These are phyloP conservation scores for Massarina eburnea DNA, from an alignment of 2,329 filamentous ascomycete species.

Conservation along the genomic window DNA sequence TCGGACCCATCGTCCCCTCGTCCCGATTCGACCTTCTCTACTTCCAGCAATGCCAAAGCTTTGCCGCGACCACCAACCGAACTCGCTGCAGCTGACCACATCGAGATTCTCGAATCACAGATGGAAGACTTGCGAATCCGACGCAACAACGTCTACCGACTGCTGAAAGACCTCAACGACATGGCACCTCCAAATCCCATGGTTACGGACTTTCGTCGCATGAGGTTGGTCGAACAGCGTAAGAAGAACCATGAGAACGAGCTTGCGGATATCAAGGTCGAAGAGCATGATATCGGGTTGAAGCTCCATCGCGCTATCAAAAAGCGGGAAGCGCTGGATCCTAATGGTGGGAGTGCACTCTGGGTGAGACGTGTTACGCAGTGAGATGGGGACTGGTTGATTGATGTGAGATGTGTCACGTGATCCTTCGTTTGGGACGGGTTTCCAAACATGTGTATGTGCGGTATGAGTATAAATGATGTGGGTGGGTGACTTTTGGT, in stretches of 20 bases:
- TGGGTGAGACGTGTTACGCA: constrained; percentile 45
- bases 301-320: constrained; percentile 44
- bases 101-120: constrained; percentile 42
- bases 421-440: background rate
- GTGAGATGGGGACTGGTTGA: constrained; percentile 4
- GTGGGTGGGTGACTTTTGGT: no score
- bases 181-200: constrained; percentile 42
- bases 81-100: constrained; percentile 37
- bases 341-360: constrained; percentile 34
- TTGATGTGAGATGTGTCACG: background rate
- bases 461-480: background rate
- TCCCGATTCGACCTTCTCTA: constrained; percentile 27
- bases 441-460: background rate
- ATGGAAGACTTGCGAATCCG: constrained; percentile 42
- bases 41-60: constrained; percentile 34
- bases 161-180: constrained; percentile 39
- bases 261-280: constrained; percentile 38
- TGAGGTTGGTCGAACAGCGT: constrained; percentile 35
- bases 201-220: constrained; percentile 38
- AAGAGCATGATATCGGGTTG: constrained; percentile 45
- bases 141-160: constrained; percentile 39
- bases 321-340: constrained; percentile 43
- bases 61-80: constrained; percentile 42
- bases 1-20: constrained; percentile 23
- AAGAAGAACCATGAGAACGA: constrained; percentile 42